Evolutionary conservation across 257 asterid species (phyloP).

Genomic region (Ligustrum vulgare): DNA sequence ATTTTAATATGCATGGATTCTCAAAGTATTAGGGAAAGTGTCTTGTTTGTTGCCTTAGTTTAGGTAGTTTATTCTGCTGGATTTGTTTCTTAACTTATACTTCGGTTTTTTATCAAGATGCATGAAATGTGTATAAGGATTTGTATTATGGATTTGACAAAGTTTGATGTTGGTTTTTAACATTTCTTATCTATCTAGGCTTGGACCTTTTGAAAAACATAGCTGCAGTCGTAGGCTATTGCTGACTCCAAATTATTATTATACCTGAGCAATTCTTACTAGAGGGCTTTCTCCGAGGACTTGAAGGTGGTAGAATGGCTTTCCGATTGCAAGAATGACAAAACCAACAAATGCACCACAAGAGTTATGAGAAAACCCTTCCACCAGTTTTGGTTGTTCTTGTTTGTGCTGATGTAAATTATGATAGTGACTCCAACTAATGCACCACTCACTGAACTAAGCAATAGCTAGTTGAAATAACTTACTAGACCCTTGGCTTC

Average conservation of each 20-base stretch:
- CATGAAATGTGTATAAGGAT: no score
- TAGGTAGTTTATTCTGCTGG: no score
- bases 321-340: slow-evolving; percentile 40
- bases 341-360: slow-evolving; percentile 39
- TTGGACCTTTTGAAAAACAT: neutral
- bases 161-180: no score
- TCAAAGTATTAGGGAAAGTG: no score
- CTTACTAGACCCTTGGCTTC: no score
- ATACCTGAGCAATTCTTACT: slow-evolving; percentile 55
- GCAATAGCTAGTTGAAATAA: slow-evolving; percentile 69
- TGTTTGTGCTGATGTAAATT: slow-evolving; percentile 53
- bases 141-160: no score
- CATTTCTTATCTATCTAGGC: neutral
- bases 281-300: slow-evolving; percentile 59
- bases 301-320: slow-evolving; percentile 52
- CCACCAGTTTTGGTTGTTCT: slow-evolving; percentile 58
- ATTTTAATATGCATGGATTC: no score
- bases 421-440: slow-evolving; percentile 59
- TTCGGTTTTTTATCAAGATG: no score
- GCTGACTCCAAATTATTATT: neutral
- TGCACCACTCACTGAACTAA: slow-evolving; percentile 49
- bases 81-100: no score
- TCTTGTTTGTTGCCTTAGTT: no score
- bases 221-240: neutral
- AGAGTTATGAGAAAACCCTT: slow-evolving; percentile 56